Base-by-base conservation (phyloP, 345 rosid genomes). In the Heritiera fomes region DNA sequence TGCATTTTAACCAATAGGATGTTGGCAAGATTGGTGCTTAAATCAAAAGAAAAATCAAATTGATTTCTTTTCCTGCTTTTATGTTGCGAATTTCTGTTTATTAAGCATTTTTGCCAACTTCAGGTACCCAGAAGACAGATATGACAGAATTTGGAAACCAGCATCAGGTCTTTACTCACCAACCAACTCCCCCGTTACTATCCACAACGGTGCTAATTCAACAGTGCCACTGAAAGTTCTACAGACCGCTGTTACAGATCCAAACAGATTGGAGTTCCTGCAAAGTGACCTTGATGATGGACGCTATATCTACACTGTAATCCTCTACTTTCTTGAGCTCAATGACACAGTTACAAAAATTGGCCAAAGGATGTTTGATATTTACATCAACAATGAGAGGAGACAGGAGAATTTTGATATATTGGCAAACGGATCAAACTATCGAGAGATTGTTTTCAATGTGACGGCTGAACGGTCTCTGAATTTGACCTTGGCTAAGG, bases 301-400 rank as follows among this genome's bases (percentile, higher is more conserved):
- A n/a, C 65, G 79, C 28, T 38, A 75, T 53, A 85, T 82, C 81
- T 91, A 89, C 80, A 83, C 82, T 5, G 17, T 91, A n/a, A 86
- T 79, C 82, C 91, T 91, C 85, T 86, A 87, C 90, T 91, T 91
- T 83, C 83, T 87, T n/a, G 92, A 91, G 82, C 85, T 85, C 70
- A 15, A 86, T 82, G 76, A 45, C 62, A 62, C 73, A 28, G 74
- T 84, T 40, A 5, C 47, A 53, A 82, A 71, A 80, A 7, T n/a
- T 59, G 86, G 90, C 13, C 79, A 88, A 80, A 86, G 95, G 84
- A 79, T 85, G 73, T 89, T 91, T 13, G 84, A 90, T 71, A 77
- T 91, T 75, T 84, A 71, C 70, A 69, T 91, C 73, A 87, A 91
- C 77, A 68, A 82, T 32, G 84, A 74, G 75, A 86, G 63, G 55